These are phyloP conservation scores for Mallotus nudiflorus DNA, from an alignment of 345 rosid species.

Conservation along the genomic window DNA sequence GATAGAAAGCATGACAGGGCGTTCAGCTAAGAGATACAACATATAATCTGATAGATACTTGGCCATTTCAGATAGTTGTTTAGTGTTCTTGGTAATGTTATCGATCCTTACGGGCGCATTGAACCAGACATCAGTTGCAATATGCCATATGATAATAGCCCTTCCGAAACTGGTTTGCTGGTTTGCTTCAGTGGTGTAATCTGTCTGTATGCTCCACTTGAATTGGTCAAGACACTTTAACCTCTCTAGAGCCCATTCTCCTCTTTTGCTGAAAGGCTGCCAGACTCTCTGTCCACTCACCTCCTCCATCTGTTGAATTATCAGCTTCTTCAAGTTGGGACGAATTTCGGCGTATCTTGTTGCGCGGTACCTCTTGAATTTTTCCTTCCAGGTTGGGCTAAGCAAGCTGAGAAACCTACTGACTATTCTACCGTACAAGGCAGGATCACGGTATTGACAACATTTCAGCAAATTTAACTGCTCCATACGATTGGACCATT, in stretches of 20 bases:
- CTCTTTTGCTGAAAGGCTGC: constrained; percentile 21
- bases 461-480: constrained; percentile 3
- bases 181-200: constrained; percentile 13
- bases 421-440: not conserved
- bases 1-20: constrained; percentile 9
- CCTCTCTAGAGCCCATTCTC: constrained; percentile 13
- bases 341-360: not conserved
- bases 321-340: not conserved
- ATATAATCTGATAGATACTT: constrained; percentile 21
- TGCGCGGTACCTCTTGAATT: not conserved
- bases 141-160: constrained; percentile 31
- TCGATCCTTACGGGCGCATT: not conserved
- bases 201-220: constrained; percentile 20
- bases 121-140: constrained; percentile 24
- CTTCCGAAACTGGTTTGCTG: constrained; percentile 21
- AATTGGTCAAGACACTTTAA: not conserved
- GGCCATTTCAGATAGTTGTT: not conserved
- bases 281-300: constrained; percentile 10
- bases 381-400: not conserved
- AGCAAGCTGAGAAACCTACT: not conserved
- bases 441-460: constrained; percentile 1
- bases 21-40: constrained; percentile 20
- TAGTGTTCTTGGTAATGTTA: accelerated
- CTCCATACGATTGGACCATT: constrained; percentile 8
- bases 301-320: constrained; percentile 6